phyloP scores from a whole-genome alignment of 441 rosid genomes.

The Melastoma candidum region DNA sequence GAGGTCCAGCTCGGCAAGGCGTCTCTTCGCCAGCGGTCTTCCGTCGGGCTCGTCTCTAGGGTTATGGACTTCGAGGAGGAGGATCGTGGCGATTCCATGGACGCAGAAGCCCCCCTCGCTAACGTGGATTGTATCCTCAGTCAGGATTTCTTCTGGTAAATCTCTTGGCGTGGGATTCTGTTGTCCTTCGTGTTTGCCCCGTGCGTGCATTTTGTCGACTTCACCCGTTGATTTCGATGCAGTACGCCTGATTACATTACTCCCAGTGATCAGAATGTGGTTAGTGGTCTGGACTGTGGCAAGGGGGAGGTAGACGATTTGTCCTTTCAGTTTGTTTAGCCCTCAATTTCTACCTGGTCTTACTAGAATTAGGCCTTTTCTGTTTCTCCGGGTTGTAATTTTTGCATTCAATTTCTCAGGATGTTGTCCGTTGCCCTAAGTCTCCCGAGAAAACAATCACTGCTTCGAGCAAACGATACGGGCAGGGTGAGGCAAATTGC shows the following conservation, averaged over 20 bases:
- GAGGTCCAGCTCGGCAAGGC: conserved; percentile 8
- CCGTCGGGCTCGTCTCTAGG: not conserved
- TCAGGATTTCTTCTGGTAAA: conserved; percentile 13
- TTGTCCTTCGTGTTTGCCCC: not conserved
- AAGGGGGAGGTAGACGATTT: conserved; percentile 31
- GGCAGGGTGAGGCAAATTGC: conserved; percentile 1
- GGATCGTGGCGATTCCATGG: not conserved
- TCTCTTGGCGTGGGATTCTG: not conserved
- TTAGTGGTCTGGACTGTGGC: conserved; percentile 40
- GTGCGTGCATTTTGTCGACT: not conserved
- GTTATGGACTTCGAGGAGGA: conserved; percentile 1
- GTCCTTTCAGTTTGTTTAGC: too few species aligned
- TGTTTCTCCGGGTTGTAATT: too few species aligned
- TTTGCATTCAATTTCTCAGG: too few species aligned
- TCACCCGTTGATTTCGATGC: conserved; percentile 15
- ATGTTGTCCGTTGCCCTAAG: not conserved
- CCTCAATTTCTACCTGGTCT: too few species aligned
- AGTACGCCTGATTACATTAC: conserved; percentile 95
- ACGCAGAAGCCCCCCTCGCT: not conserved
- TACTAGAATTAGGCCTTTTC: too few species aligned
- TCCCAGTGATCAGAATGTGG: conserved; percentile 63
- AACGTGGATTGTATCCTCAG: conserved; percentile 13
- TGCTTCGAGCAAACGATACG: conserved; percentile 4
- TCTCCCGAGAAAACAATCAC: conserved; percentile 6
- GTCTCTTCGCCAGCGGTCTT: not conserved